A percentile compares a stretch with the other conserved stretches of the same genome.
Conservation (phyloP, 352 stramenopile species). For the Phytopythium boreale region DNA sequence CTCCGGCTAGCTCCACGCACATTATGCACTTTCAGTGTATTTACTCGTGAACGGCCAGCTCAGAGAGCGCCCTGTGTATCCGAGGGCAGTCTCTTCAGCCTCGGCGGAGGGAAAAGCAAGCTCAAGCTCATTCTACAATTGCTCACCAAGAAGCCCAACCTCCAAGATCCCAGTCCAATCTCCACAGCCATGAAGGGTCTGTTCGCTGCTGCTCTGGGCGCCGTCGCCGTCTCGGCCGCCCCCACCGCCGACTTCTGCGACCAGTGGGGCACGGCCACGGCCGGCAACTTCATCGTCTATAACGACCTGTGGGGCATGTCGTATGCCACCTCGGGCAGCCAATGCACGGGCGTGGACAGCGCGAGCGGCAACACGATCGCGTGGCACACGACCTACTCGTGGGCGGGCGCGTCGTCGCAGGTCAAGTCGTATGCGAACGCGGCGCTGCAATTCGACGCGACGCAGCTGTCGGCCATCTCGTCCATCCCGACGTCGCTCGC, state of each 20-base stretch:
- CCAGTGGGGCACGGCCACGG: conserved; percentile 27
- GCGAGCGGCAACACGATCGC: conserved; percentile 23
- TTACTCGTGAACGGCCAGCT: no score
- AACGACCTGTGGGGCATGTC: conserved; percentile 41
- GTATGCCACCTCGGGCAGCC: conserved; percentile 23
- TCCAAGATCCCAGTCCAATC: no score
- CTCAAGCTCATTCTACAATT: not conserved
- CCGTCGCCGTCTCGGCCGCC: conserved; percentile 4
- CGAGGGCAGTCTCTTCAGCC: no score
- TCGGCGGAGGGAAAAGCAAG: not conserved
- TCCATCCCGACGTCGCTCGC: conserved; percentile 35
- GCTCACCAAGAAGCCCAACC: not conserved
- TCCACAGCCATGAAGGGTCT: conserved; percentile 13
- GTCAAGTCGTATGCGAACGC: conserved; percentile 52
- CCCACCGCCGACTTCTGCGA: conserved; percentile 20
- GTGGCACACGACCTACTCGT: conserved; percentile 37
- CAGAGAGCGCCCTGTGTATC: no score
- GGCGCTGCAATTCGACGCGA: conserved; percentile 27
- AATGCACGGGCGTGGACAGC: conserved; percentile 36
- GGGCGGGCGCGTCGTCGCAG: conserved; percentile 24
- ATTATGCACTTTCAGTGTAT: no score
- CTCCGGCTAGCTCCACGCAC: not conserved
- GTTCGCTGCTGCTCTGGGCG: conserved; percentile 2
- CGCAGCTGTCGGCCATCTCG: conserved; percentile 23
- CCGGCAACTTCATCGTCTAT: conserved; percentile 42